Evolutionary conservation across 495 filamentous ascomycete species (phyloP), one percentile per base, ranked within the genome.

Genomic region (Aspergillus ellipticus): DNA sequence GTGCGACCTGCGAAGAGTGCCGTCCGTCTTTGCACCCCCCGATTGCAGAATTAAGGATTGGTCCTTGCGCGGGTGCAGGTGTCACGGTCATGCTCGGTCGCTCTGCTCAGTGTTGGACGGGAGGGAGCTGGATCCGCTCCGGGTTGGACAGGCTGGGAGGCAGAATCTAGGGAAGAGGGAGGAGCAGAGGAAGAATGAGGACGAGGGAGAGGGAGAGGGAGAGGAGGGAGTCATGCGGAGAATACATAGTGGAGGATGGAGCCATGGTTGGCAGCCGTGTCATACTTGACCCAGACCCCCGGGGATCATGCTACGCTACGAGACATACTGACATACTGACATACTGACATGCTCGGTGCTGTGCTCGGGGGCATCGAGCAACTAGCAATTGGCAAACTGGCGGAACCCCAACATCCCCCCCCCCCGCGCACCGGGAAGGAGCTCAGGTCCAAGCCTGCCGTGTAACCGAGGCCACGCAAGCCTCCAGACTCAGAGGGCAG

Each of bases 31-130:
- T 55, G 16, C 28, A 45, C 31, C 26, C 29, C 31, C 54, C 19
- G 46, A 15, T 28, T 24, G 33, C 46, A 56, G 54, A 56, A 56
- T 43, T 56, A 51, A 56, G 35, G n/a, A 50, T 51, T 56, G 53
- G 54, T 51, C 54, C 54, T 42, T 56, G 54, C 54, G 54, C 41
- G 29, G 16, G 22, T 39, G 46, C 11, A 42, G 21, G 54, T 56
- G 24, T 11, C 45, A 56, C 54, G n/a, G 35, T 22, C 54, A 56
- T 56, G 47, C 54, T 56, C 54, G 54, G 54, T 24, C 45, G 33
- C 49, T 16, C 48, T 35, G 10, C 13, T 29, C 28, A 35, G 22
- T 10, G 49, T 51, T 19, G 20, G 29, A 51, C 49, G 29, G 33
- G 29, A 37, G 29, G 28, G 33, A 50, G 28, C 16, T 51, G 31